phyloP scores from a whole-genome alignment of 2,329 filamentous ascomycete genomes.

The Zymoseptoria tritici region DNA sequence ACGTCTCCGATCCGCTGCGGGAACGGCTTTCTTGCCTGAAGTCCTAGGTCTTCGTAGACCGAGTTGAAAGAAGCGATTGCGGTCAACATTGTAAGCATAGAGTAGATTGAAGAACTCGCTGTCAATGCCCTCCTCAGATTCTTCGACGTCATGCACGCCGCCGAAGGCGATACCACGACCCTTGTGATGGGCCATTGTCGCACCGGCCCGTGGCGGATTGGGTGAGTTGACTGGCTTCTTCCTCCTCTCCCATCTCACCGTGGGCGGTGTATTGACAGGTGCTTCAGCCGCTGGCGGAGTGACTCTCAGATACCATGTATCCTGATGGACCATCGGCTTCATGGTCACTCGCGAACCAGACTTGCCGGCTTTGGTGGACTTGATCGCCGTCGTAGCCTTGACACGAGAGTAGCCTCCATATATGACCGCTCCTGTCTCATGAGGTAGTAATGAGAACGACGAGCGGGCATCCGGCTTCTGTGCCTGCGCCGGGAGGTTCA shows the following conservation, averaged over 20 bases:
- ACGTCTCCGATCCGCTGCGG: constrained; percentile 50
- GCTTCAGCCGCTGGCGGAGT: constrained; percentile 63
- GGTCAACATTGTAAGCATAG: constrained; percentile 89
- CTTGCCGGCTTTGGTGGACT: constrained; percentile 55
- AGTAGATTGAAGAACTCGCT: constrained; percentile 94
- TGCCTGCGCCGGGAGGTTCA: constrained; percentile 60
- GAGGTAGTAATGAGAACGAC: constrained; percentile 84
- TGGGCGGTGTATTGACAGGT: constrained; percentile 57
- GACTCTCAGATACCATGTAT: constrained; percentile 88
- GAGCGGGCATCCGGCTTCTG: constrained; percentile 86
- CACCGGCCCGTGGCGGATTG: constrained; percentile 72
- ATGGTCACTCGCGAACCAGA: constrained; percentile 62
- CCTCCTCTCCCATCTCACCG: constrained; percentile 81
- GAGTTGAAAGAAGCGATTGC: constrained; percentile 89
- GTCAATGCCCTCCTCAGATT: constrained; percentile 70
- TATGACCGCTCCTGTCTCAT: constrained; percentile 80
- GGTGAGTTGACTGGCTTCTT: constrained; percentile 90
- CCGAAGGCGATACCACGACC: constrained; percentile 89
- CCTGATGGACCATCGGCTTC: constrained; percentile 84
- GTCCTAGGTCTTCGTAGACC: constrained; percentile 63
- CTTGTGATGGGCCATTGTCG: constrained; percentile 91
- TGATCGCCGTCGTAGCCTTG: constrained; percentile 55
- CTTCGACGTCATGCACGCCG: constrained; percentile 61
- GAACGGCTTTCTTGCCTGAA: constrained; percentile 44
- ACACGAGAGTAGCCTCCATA: constrained; percentile 92